Percentiles rank a stretch among this genome's conserved stretches.
Conservation (phyloP, 441 rosid species). For the Corymbia citriodora region DNA sequence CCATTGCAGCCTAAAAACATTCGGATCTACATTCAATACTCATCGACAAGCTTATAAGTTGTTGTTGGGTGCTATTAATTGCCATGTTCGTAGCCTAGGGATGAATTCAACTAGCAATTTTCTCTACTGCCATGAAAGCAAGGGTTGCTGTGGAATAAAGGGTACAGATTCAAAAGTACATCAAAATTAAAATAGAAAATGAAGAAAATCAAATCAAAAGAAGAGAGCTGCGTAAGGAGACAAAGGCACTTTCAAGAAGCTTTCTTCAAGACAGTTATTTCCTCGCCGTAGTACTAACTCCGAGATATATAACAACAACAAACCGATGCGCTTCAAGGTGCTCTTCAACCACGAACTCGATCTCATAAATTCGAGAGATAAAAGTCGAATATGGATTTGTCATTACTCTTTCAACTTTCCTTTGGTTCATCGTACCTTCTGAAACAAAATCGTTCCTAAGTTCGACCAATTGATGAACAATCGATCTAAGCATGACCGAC, state of each 20-base stretch:
- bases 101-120: background rate
- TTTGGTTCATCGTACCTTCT: background rate
- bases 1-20: background rate
- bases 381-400: background rate
- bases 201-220: too few relatives aligned
- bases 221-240: too few relatives aligned
- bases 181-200: too few relatives aligned
- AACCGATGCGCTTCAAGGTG: too few relatives aligned
- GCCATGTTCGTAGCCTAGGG: background rate
- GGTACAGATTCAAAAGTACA: background rate
- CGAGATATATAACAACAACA: too few relatives aligned
- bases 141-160: background rate
- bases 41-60: background rate
- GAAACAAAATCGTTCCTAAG: background rate
- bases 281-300: too few relatives aligned
- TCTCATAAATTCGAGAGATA: background rate
- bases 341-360: too few relatives aligned
- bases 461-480: background rate
- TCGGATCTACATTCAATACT: background rate
- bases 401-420: background rate
- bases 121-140: background rate
- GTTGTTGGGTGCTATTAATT: background rate
- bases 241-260: too few relatives aligned
- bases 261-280: too few relatives aligned
- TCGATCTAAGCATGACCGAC: background rate